Evolutionary conservation across 2,329 filamentous ascomycete species (phyloP), one percentile per base, ranked within the genome.

Genomic region (Lasiodiplodia gonubiensis): DNA sequence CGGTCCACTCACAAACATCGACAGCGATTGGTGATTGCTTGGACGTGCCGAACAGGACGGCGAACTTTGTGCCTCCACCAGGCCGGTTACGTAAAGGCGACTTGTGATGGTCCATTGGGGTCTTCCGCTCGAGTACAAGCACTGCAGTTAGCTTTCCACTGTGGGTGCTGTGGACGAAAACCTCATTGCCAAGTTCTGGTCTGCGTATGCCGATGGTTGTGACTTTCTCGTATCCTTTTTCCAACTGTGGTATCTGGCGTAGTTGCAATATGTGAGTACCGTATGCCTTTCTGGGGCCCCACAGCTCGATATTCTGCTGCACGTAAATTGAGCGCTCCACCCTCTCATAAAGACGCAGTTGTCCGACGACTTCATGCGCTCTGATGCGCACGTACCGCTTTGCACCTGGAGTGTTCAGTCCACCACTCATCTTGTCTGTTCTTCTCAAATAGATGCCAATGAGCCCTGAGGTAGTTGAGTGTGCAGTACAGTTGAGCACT

Each of bases 21-120:
- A 61, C 21, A n/a, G 57, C 37, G 10, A 61, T 23, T 4, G 14
- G 30, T 4, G n/a, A 12, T 8, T 61, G 14, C 12, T n/a, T 7
- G 14, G 37, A 27, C n/a, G 57, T 16, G 7, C 57, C 57, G 1
- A 61, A 48, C 7, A 61, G 35, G 14, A 61, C 57, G 57, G 57
- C 57, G 16, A 61, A 33, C 37, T n/a, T 61, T 2, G 21, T 53
- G 5, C 25, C 25, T 5, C 5, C 49, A 2, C 23, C 25, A 16
- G 39, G 37, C 3, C 21, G 23, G 57, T 42, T 2, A 16, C 37
- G 16, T 18, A 14, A 18, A 18, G 14, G 37, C 5, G 14, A 18
- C 6, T 42, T 42, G 3, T 18, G 16, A 7, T 42, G 6, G 37
- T 18, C 37, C 16, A 7, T 2, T 18, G 37, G 14, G 16, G 37